Conservation (phyloP, 257 asterid species). For the Anisodus acutangulus region DNA sequence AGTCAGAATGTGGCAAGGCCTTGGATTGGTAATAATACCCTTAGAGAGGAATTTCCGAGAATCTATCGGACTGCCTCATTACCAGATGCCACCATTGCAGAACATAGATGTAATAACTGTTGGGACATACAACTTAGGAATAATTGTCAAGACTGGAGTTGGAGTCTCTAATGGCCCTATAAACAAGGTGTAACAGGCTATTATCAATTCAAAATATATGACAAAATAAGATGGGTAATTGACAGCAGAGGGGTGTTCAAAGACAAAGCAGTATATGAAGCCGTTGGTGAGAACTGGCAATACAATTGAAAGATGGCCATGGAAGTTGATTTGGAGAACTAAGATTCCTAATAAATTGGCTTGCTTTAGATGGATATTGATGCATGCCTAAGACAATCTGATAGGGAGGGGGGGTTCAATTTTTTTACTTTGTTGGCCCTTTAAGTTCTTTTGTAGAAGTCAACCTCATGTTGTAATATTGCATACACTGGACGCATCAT, state of each 20-base stretch:
- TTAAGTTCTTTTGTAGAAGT: neutral
- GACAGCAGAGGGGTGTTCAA: neutral
- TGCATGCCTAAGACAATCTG: too few relatives aligned
- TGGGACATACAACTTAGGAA: neutral
- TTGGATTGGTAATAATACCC: neutral
- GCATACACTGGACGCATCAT: neutral
- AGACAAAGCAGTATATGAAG: neutral
- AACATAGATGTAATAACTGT: too few relatives aligned
- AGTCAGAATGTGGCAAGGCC: neutral
- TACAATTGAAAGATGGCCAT: neutral
- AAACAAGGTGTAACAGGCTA: neutral
- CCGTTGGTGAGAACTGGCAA: neutral
- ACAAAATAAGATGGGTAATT: neutral
- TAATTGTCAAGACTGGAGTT: neutral
- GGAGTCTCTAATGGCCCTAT: constrained; percentile 1
- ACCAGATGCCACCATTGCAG: neutral
- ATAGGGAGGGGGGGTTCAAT: too few relatives aligned
- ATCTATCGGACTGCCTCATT: neutral
- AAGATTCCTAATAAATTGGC: neutral
- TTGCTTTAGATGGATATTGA: neutral
- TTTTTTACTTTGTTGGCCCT: neutral
- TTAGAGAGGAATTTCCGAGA: neutral
- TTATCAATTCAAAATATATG: neutral
- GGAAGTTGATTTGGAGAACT: neutral
- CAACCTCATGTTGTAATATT: neutral